Evolutionary conservation across 2,329 filamentous ascomycete genomes (phyloP).

Genomic region (Fusarium sp.): DNA sequence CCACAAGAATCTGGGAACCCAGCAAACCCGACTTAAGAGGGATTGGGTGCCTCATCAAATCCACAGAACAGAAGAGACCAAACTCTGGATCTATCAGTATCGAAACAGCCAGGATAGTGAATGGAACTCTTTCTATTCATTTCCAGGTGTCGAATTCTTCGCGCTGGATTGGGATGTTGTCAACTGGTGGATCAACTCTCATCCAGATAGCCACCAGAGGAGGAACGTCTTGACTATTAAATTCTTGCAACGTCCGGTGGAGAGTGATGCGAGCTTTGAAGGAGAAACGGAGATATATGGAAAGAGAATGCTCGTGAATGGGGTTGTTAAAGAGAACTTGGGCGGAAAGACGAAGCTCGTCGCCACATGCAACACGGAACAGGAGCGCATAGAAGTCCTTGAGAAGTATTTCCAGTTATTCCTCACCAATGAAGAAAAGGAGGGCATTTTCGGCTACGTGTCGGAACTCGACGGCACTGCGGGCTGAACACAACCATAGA

Average conservation of each 20-base stretch:
- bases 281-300: slow-evolving; percentile 36
- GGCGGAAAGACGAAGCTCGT: no score
- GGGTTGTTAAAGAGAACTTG: slow-evolving; percentile 39
- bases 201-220: slow-evolving; percentile 65
- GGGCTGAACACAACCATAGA: background rate
- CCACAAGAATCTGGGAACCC: slow-evolving; percentile 63
- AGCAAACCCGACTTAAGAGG: slow-evolving; percentile 66
- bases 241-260: slow-evolving; percentile 61
- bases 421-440: no score
- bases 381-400: no score
- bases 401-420: no score
- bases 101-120: slow-evolving; percentile 58
- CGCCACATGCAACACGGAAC: no score
- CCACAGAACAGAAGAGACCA: slow-evolving; percentile 51
- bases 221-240: slow-evolving; percentile 63
- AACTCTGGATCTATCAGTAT: slow-evolving; percentile 74
- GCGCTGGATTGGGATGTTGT: slow-evolving; percentile 66
- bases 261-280: slow-evolving; percentile 51
- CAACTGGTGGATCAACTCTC: slow-evolving; percentile 66
- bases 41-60: slow-evolving; percentile 61
- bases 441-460: no score
- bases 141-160: slow-evolving; percentile 72
- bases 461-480: no score
- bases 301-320: slow-evolving; percentile 44
- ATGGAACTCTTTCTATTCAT: slow-evolving; percentile 74